Conservation (phyloP, 108 stramenopile genomes). For the Bacterosira constricta region DNA sequence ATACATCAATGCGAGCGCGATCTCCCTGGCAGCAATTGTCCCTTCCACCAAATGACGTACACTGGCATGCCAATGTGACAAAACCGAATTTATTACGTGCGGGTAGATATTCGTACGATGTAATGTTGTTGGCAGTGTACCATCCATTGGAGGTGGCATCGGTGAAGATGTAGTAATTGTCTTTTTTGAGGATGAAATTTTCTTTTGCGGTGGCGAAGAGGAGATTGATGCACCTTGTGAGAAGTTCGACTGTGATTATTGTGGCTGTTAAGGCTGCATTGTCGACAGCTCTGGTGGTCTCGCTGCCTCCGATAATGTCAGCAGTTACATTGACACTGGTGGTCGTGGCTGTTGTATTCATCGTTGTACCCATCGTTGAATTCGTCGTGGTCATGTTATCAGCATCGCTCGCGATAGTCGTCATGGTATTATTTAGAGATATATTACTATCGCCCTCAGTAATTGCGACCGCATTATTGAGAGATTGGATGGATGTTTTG, state of each 20-base stretch:
- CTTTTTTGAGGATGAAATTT: not conserved
- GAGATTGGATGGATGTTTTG: too few species aligned
- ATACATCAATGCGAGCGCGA: slow-evolving; percentile 4
- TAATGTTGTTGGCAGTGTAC: not conserved
- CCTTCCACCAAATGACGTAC: not conserved
- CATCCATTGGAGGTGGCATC: slow-evolving; percentile 20
- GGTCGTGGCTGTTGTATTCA: too few species aligned
- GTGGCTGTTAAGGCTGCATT: too few species aligned
- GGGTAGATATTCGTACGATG: not conserved
- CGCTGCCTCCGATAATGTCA: too few species aligned
- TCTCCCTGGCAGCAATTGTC: slow-evolving; percentile 1
- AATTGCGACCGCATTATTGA: too few species aligned
- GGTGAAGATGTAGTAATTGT: not conserved
- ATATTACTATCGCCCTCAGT: too few species aligned
- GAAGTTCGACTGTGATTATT: not conserved
- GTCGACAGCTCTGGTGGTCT: too few species aligned
- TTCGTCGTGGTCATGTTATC: too few species aligned
- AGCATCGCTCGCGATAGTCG: too few species aligned
- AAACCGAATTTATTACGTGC: slow-evolving; percentile 6
- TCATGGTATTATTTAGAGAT: too few species aligned
- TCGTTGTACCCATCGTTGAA: too few species aligned
- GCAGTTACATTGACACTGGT: too few species aligned
- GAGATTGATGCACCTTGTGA: not conserved
- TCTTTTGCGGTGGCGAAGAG: not conserved
- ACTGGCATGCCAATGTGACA: slow-evolving; percentile 3